phyloP scores from a whole-genome alignment of 1,284 basidiomycete genomes.

The Trametes hirsuta region DNA sequence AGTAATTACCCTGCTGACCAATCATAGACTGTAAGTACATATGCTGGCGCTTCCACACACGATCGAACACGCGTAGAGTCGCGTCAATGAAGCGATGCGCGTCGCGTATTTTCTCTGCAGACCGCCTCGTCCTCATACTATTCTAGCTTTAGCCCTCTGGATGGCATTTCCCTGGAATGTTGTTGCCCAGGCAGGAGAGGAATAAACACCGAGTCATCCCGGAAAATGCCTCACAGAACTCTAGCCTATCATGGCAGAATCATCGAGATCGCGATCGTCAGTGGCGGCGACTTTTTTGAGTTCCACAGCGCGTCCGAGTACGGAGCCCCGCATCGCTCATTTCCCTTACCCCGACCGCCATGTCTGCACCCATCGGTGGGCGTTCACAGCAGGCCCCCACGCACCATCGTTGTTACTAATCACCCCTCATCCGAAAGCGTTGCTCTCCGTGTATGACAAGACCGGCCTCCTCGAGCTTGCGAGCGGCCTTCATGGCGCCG shows the following conservation, averaged over 20 bases:
- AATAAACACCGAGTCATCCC: neutral
- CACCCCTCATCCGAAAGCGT: conserved; percentile 50
- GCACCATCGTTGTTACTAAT: conserved; percentile 1
- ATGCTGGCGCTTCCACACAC: too few relatives aligned
- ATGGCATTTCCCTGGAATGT: neutral
- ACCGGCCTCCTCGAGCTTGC: conserved; percentile 90
- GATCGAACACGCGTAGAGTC: too few relatives aligned
- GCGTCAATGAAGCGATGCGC: too few relatives aligned
- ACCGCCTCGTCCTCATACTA: too few relatives aligned
- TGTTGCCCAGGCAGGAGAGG: too few relatives aligned
- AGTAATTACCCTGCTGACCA: too few relatives aligned
- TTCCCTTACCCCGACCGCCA: conserved; percentile 21
- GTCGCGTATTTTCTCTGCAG: too few relatives aligned
- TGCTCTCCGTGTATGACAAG: conserved; percentile 99
- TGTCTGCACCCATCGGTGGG: conserved; percentile 43
- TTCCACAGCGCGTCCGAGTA: conserved; percentile 9
- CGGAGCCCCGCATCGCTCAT: neutral
- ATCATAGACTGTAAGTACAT: too few relatives aligned
- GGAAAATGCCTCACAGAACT: neutral
- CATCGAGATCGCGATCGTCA: conserved; percentile 21
- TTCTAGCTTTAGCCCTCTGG: too few relatives aligned
- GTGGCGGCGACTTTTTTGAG: conserved; percentile 18
- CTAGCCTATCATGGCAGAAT: conserved; percentile 19
- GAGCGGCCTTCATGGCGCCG: conserved; percentile 76
- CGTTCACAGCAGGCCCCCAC: neutral